phyloP scores from a whole-genome alignment of 371 early-diverging fungal species.

The Mortierella sp. region DNA sequence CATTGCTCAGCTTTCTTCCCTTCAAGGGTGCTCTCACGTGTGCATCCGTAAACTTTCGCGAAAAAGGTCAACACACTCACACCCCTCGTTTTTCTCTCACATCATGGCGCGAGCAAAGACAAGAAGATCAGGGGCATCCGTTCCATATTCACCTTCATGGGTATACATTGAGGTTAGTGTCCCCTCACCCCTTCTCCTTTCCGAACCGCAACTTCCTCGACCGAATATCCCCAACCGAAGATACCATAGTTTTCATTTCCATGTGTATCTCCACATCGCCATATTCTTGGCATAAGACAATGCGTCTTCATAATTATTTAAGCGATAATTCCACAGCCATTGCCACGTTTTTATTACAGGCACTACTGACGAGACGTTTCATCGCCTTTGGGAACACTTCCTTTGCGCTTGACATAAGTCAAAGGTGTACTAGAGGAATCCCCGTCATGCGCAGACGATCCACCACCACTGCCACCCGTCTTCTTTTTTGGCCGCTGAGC shows the following conservation, averaged over 20 bases:
- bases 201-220: no score
- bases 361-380: not conserved
- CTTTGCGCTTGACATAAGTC: not conserved
- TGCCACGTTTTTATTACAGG: constrained; percentile 2
- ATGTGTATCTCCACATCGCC: not conserved
- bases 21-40: constrained; percentile 6
- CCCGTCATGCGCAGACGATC: not conserved
- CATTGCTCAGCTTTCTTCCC: not conserved
- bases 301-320: not conserved
- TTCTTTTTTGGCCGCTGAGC: constrained; percentile 14
- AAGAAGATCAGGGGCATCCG: no score
- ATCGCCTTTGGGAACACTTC: constrained; percentile 12
- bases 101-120: no score
- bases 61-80: no score
- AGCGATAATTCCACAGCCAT: not conserved
- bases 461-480: not conserved
- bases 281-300: not conserved
- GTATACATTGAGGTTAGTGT: not conserved
- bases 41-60: no score
- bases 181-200: not conserved
- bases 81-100: no score
- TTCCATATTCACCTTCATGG: not conserved
- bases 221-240: not conserved
- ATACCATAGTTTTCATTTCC: not conserved
- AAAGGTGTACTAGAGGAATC: constrained; percentile 6